Evolutionary conservation across 176 grass and related monocot genomes (phyloP).

Genomic region (Oryza rufipogon): DNA sequence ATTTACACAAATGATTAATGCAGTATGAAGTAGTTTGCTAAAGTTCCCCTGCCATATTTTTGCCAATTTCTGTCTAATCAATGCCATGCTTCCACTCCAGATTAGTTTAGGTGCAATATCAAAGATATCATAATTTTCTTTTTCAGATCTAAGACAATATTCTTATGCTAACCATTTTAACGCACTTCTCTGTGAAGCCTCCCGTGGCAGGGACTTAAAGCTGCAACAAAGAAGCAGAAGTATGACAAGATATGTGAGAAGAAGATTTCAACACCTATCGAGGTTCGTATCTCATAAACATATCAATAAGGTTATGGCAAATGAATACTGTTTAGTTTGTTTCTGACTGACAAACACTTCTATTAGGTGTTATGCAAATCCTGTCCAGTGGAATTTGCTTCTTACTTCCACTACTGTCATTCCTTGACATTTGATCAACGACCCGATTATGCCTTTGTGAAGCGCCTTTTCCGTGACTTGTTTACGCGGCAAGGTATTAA

Average conservation of each 20-base stretch:
- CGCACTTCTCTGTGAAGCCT: slow-evolving; percentile 60
- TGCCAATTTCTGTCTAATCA: not conserved
- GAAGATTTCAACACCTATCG: slow-evolving; percentile 86
- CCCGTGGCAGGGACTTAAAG: slow-evolving; percentile 97
- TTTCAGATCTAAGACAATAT: not conserved
- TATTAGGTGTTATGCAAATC: slow-evolving; percentile 91
- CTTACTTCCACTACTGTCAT: slow-evolving; percentile 97
- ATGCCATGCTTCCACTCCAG: not conserved
- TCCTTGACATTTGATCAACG: slow-evolving; percentile 95
- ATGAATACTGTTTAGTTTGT: slow-evolving; percentile 2
- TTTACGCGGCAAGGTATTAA: slow-evolving; percentile 74
- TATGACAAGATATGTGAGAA: slow-evolving; percentile 97
- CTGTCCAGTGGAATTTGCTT: slow-evolving; percentile 84
- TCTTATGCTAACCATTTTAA: slow-evolving; percentile 37
- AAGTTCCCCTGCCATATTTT: not conserved
- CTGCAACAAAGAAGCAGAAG: slow-evolving; percentile 92
- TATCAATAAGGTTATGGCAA: slow-evolving; percentile 14
- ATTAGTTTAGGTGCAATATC: slow-evolving; percentile 14
- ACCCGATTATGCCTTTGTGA: slow-evolving; percentile 92
- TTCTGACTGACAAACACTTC: slow-evolving; percentile 29
- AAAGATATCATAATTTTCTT: slow-evolving; percentile 12
- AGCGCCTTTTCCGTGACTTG: slow-evolving; percentile 88
- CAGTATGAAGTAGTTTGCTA: not conserved
- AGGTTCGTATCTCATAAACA: slow-evolving; percentile 59
- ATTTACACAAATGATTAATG: slow-evolving; percentile 18